phyloP scores from a whole-genome alignment of 768 basidiomycete species.

The Mycena polygramma region DNA sequence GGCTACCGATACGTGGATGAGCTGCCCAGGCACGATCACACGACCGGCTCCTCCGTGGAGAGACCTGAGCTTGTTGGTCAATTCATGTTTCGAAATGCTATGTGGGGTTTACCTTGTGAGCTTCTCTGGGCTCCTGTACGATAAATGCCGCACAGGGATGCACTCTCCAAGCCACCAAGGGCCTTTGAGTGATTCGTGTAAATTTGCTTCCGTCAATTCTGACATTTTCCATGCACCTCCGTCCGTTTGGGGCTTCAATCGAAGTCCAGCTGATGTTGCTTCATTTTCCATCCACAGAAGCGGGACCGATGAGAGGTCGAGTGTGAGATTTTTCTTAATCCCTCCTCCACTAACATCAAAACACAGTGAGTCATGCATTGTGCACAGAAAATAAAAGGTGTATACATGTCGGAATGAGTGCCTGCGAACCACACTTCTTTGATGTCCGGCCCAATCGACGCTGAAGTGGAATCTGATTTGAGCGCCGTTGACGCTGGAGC shows the following conservation, averaged over 20 bases:
- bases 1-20: conserved; percentile 9
- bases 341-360: conserved; percentile 24
- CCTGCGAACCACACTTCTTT: conserved; percentile 23
- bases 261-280: conserved; percentile 24
- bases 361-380: not conserved
- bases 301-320: conserved; percentile 24
- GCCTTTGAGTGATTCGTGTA: too few relatives aligned
- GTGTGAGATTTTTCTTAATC: conserved; percentile 12
- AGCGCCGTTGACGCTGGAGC: not conserved
- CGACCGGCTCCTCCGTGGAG: conserved; percentile 14
- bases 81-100: too few relatives aligned
- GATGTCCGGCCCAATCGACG: too few relatives aligned
- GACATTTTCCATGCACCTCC: conserved; percentile 21
- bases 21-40: conserved; percentile 14
- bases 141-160: too few relatives aligned
- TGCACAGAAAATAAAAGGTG: not conserved
- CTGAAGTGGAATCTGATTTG: not conserved
- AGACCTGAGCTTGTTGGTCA: not conserved
- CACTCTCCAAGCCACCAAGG: too few relatives aligned
- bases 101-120: too few relatives aligned
- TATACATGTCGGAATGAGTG: conserved; percentile 21
- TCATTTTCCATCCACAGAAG: conserved; percentile 35
- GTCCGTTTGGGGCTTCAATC: conserved; percentile 1
- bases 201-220: too few relatives aligned
- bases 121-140: too few relatives aligned